Base-by-base conservation (phyloP, 306 rosid genomes). In the Potentilla sterilis region DNA sequence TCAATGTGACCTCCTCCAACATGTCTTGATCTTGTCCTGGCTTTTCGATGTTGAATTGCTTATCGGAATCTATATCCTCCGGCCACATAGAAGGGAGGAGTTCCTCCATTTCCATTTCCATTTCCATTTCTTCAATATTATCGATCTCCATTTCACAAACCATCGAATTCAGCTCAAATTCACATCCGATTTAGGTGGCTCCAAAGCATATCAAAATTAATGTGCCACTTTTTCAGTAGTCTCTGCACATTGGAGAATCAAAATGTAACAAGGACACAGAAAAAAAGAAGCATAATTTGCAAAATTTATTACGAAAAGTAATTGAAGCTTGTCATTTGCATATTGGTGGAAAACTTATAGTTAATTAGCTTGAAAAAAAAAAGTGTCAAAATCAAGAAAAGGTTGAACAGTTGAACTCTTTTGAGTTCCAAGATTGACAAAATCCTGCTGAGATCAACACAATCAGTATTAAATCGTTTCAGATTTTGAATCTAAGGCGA, bases 81-180 rank as follows among this genome's bases (percentile, higher is more conserved):
- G 98, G 99, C 99, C 99, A 96, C 99, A 96, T 92, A 14, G 99
- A 96, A 78, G 93, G 74, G 43, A 95, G 90, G 81, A 64, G 83
- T 80, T 93, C 82, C 32, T 81, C 99, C 47, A 89, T 78, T 54
- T 81, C 98, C 48, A 89, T 78, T 48, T 88, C 97, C 97, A 88
- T 89, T 61, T 92, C 99, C 71, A 88, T 89, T 61, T 92, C 99
- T 70, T 96, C 97, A 49, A 89, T 83, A 72, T 70, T 84, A 18
- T 87, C 89, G 52, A 80, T 78, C 80, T 90, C 99, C 97, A 90
- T 90, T 81, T 92, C 96, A 76, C 92, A 87, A 82, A 88, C 99
- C 98, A 96, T 88, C 85, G 74, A 67, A 47, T 46, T 75, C 65
- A 2, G 35, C 66, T 68, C 57, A 76, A 7, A 72, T 77, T 81